Evolutionary conservation across 352 stramenopile genomes (phyloP).

Genomic region (Phytophthora citrophthora): DNA sequence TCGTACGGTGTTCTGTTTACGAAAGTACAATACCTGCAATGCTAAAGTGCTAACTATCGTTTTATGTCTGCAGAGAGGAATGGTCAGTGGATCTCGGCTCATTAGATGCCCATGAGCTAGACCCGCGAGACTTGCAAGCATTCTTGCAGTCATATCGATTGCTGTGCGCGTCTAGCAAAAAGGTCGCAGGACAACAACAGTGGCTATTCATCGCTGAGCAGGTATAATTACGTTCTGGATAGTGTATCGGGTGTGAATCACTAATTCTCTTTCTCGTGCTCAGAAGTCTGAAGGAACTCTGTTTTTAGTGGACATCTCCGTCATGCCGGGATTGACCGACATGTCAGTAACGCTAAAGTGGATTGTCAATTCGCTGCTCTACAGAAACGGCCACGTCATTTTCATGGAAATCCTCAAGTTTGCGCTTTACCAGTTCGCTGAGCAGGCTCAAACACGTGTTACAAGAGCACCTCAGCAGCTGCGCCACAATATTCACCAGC

Average conservation of each 20-base stretch:
- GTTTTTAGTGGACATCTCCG: conserved; percentile 82
- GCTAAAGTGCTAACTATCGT: conserved; percentile 3
- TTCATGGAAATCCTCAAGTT: conserved; percentile 87
- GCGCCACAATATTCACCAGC: conserved; percentile 15
- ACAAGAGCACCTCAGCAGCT: conserved; percentile 22
- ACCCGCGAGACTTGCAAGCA: conserved; percentile 57
- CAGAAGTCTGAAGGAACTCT: conserved; percentile 78
- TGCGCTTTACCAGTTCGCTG: conserved; percentile 68
- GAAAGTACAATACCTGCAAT: not conserved
- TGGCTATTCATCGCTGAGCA: conserved; percentile 83
- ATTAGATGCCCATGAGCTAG: conserved; percentile 55
- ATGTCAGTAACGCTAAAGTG: conserved; percentile 89
- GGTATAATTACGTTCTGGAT: conserved; percentile 35
- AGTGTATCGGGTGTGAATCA: not conserved
- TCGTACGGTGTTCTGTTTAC: conserved; percentile 49
- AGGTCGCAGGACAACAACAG: conserved; percentile 81
- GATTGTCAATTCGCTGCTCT: conserved; percentile 88
- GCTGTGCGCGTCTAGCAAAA: conserved; percentile 71
- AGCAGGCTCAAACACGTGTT: conserved; percentile 33
- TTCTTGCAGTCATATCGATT: conserved; percentile 75
- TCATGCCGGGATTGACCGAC: conserved; percentile 80
- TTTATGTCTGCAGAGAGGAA: conserved; percentile 59
- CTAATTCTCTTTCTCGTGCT: conserved; percentile 14
- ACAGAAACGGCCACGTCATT: conserved; percentile 83
- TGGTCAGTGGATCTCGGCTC: conserved; percentile 67